These are phyloP conservation scores for Cryoendolithus antarcticus DNA, from an alignment of 2,329 filamentous ascomycete genomes.

Conservation along the genomic window DNA sequence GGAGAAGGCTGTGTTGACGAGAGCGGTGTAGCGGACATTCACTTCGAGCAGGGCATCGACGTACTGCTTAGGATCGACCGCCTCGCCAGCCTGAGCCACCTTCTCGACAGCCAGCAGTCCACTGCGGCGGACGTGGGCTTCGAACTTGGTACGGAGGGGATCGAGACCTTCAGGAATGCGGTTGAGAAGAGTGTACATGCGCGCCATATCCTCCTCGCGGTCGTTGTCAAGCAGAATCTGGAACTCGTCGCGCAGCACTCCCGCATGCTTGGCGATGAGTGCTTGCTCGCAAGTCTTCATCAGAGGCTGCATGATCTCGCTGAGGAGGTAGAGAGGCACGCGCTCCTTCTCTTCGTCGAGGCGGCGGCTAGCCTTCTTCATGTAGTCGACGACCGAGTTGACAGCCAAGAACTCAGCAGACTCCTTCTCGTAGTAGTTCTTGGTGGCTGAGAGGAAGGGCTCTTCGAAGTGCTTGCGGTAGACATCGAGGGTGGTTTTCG, in stretches of 20 bases:
- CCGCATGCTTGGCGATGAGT: conserved; percentile 77
- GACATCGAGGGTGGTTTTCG: conserved; percentile 88
- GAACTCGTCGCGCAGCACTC: conserved; percentile 85
- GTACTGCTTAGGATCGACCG: conserved; percentile 89
- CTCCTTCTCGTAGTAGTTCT: conserved; percentile 77
- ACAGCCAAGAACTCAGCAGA: conserved; percentile 90
- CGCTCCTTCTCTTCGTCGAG: conserved; percentile 89
- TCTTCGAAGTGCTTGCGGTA: conserved; percentile 87
- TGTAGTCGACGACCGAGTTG: conserved; percentile 96
- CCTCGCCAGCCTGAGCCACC: conserved; percentile 76
- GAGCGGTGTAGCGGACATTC: conserved; percentile 79
- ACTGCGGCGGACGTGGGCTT: conserved; percentile 82
- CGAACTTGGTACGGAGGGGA: conserved; percentile 74
- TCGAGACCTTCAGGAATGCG: conserved; percentile 86
- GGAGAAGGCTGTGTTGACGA: conserved; percentile 86
- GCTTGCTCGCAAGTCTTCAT: conserved; percentile 82
- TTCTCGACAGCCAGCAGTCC: conserved; percentile 83
- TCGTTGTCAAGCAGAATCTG: conserved; percentile 88
- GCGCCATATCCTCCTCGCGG: conserved; percentile 84
- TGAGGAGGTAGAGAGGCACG: conserved; percentile 80
- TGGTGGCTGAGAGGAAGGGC: conserved; percentile 79
- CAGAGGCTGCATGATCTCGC: conserved; percentile 71
- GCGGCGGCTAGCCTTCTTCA: conserved; percentile 94
- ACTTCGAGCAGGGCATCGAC: conserved; percentile 91
- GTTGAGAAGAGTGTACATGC: conserved; percentile 88